A percentile compares a stretch with the other conserved stretches of the same genome.
phyloP scores from a whole-genome alignment of 257 asterid species.

The Anisodus acutangulus region DNA sequence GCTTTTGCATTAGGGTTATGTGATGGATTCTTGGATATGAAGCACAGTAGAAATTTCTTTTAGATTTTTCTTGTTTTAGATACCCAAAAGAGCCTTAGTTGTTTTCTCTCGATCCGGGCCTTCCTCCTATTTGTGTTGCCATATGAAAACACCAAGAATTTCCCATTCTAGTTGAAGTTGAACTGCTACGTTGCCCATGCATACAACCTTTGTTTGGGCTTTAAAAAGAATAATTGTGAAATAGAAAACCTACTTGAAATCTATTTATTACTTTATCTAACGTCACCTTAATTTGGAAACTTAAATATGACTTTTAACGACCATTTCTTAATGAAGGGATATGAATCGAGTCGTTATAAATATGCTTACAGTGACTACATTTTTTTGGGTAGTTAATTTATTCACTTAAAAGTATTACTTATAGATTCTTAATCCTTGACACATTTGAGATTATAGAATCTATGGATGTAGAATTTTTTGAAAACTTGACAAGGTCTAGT shows the following conservation, averaged over 20 bases:
- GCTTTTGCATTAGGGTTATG: conserved; percentile 17
- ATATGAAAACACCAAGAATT: background rate
- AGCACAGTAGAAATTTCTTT: background rate
- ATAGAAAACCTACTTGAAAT: background rate
- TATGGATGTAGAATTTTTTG: too few relatives aligned
- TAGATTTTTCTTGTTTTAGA: conserved; percentile 6
- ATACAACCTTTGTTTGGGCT: background rate
- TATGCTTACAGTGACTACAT: background rate
- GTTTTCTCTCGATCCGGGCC: background rate
- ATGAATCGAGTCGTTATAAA: background rate
- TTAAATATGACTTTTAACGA: background rate
- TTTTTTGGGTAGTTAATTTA: background rate
- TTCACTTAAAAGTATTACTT: too few relatives aligned
- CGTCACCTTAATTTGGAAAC: background rate
- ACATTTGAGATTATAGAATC: too few relatives aligned
- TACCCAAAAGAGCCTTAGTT: background rate
- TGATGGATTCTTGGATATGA: conserved; percentile 8
- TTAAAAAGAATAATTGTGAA: background rate
- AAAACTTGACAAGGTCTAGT: too few relatives aligned
- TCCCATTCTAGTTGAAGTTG: conserved; percentile 21
- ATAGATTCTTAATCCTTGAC: too few relatives aligned
- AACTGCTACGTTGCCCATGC: background rate
- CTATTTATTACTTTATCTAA: background rate
- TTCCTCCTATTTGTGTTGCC: background rate
- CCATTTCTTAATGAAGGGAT: background rate